Evolutionary conservation across 2,329 filamentous ascomycete genomes (phyloP), one percentile per base, ranked within the genome.

Genomic region (Aspergillus chevalieri): DNA sequence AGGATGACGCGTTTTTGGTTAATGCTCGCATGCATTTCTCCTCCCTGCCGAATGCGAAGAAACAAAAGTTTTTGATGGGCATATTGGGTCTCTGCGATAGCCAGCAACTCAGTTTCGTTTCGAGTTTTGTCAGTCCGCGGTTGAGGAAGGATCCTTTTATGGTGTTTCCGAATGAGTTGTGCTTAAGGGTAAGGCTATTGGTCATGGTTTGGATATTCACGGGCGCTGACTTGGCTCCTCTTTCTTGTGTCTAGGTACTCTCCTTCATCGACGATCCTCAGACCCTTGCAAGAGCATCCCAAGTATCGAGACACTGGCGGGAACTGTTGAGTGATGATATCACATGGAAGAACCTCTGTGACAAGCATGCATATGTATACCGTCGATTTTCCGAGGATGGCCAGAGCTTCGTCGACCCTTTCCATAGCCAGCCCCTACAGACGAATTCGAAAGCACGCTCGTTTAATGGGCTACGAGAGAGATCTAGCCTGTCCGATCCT

Each of bases 241-340:
- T 44, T 22, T 42, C 21, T 41, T 44, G 48, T 44, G 8, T 34
- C 19, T 53, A 95, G 87, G 88, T 98, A 56, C 78, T 98, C 46
- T 95, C 92, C 41, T 98, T 95, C 67, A 92, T 98, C 64, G 93
- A 98, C 63, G 93, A 98, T 64, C 91, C 93, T 1, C 93, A 91
- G 66, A 94, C 94, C 2, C 78, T 98, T 43, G 92, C 91, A 36
- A 82, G 93, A 65, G 88, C 93, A 47, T 95, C 92, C 4, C 92
- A 97, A 68, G 93, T 98, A n/a, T 98, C 93, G 47, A 84, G 84
- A 56, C 82, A 91, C 67, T 98, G 93, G 93, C 82, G 89, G 55
- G 91, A 96, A 69, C 78, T 98, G 6, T 78, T 98, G 45, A 92
- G 87, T 65, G 93, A 98, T 68, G 93, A 98, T 68, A 91, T 96